These are phyloP conservation scores for Fusarium aywerte DNA, from an alignment of 2,329 filamentous ascomycete species.

Conservation along the genomic window DNA sequence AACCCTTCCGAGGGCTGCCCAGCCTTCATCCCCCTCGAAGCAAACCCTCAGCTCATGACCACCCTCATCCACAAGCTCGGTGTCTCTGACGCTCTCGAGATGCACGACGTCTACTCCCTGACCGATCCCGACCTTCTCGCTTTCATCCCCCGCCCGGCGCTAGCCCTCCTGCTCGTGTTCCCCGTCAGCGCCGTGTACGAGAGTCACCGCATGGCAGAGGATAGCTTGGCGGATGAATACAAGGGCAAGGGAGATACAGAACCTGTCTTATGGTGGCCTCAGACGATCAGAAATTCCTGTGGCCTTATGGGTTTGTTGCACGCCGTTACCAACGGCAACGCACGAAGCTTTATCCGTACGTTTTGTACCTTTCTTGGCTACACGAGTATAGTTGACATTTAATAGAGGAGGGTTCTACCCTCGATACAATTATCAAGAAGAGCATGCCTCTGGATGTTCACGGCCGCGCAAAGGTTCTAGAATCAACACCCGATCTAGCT, in stretches of 20 bases:
- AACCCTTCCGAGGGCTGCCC: constrained; percentile 53
- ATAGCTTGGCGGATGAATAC: constrained; percentile 72
- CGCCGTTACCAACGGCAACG: constrained; percentile 80
- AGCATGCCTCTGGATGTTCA: constrained; percentile 76
- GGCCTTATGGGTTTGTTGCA: constrained; percentile 91
- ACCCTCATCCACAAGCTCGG: constrained; percentile 84
- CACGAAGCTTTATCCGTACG: constrained; percentile 68
- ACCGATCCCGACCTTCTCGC: constrained; percentile 84
- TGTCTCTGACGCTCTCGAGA: constrained; percentile 77
- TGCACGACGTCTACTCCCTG: constrained; percentile 94
- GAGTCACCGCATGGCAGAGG: constrained; percentile 77
- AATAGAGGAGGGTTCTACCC: constrained; percentile 61
- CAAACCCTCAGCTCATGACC: constrained; percentile 91
- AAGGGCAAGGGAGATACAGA: constrained; percentile 73
- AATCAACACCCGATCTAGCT: constrained; percentile 80
- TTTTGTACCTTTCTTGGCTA: constrained; percentile 3
- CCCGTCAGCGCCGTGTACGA: constrained; percentile 85
- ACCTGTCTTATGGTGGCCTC: constrained; percentile 91
- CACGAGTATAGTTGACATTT: background rate
- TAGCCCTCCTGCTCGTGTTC: constrained; percentile 92
- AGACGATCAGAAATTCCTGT: constrained; percentile 94
- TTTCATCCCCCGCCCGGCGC: constrained; percentile 87
- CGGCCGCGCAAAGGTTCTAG: constrained; percentile 78
- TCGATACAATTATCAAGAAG: constrained; percentile 72
- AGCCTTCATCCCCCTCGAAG: constrained; percentile 71